Base-by-base conservation (phyloP, 73 alveolate species). In the Paramecium sexaurelia region DNA sequence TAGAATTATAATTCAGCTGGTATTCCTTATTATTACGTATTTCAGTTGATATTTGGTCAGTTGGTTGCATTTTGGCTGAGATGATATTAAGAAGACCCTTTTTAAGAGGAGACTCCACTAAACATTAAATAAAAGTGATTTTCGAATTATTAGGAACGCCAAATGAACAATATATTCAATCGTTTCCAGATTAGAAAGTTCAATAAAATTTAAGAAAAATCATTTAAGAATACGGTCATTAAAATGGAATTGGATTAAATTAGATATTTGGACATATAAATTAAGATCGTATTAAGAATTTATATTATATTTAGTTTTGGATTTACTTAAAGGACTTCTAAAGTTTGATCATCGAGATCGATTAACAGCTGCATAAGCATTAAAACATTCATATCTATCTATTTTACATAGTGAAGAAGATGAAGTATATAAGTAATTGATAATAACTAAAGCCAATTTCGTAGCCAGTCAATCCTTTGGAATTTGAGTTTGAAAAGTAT, bases 361-460 rank as follows among this genome's bases (percentile, higher is more conserved):
- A 87, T 87, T 95, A 55, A 93, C 98, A 33, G 96, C 95, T 9
- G 97, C 95, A 29, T 95, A 98, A 84, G 98, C 98, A 33, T 56
- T 98, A 26, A 89, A 94, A 82, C 99, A 98, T 94, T 98, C 98
- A 41, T 98, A 84, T 92, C 47, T 98, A 45, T 92, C 75, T 1
- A 95, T 90, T 17, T 67, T 96, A 55, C 98, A 96, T 83, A 92
- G 88, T 86, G 93, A 94, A n/a, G 97, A 92, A 17, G 95, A 94
- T 51, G 97, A 94, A 41, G 93, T 87, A 67, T 6, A 33, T 66
- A 26, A 47, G 66, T 37, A 55, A 27, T 32, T 6, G 7, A 37
- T 40, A 27, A 13, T 47, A 19, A 45, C 33, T 13, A 11, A 47
- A 90, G 88, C 96, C 96, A 57, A 36, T 55, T 9, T 87, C 92